Percentiles rank a stretch among this genome's conserved stretches.
These are phyloP conservation scores for Ramalina intermedia DNA, from an alignment of 495 filamentous ascomycete species.

Conservation along the genomic window DNA sequence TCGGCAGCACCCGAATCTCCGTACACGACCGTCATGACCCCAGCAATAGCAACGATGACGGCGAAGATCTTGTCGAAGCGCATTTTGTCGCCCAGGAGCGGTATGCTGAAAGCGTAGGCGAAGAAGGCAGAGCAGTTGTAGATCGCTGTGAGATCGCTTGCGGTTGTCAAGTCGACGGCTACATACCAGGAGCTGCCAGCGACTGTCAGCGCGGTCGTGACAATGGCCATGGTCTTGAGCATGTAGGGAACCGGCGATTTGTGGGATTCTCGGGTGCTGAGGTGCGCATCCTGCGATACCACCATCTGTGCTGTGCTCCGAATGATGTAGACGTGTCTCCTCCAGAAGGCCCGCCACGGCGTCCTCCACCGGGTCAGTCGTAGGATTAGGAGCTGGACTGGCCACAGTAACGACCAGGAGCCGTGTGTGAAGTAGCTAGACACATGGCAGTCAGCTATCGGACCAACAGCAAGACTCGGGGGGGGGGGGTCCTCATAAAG, in stretches of 20 bases:
- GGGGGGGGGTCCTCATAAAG: background rate
- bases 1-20: constrained; percentile 46
- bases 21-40: constrained; percentile 86
- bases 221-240: constrained; percentile 57
- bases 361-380: constrained; percentile 54
- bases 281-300: constrained; percentile 47
- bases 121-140: constrained; percentile 99
- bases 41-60: constrained; percentile 70
- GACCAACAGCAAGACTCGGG: background rate
- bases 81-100: constrained; percentile 69
- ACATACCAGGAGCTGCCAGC: constrained; percentile 93
- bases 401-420: constrained; percentile 84
- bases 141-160: constrained; percentile 87
- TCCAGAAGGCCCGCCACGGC: constrained; percentile 81
- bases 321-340: constrained; percentile 57
- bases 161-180: constrained; percentile 81
- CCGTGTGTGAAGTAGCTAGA: constrained; percentile 78
- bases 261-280: constrained; percentile 30
- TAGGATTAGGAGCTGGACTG: constrained; percentile 64
- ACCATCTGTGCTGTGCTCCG: constrained; percentile 81
- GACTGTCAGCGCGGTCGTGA: constrained; percentile 77
- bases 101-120: constrained; percentile 89
- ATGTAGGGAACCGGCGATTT: constrained; percentile 59
- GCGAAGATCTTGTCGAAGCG: constrained; percentile 68
- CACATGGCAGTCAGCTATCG: background rate